Percentiles rank a stretch among this genome's conserved stretches.
Evolutionary conservation across 208 protist species (phyloP).

Genomic region (Balamuthia mandrillaris): DNA sequence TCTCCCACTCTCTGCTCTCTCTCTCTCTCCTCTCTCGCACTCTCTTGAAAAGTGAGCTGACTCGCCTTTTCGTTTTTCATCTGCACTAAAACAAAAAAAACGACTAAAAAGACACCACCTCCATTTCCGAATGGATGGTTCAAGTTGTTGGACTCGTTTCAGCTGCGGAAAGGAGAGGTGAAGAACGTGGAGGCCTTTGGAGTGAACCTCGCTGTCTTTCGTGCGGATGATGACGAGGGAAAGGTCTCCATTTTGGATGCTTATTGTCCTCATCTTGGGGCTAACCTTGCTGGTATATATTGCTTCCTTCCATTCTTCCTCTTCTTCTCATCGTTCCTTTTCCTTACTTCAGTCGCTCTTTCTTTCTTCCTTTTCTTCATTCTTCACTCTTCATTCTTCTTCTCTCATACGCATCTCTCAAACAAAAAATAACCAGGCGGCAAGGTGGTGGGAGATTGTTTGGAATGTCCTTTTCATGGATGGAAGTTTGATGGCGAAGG

Average conservation of each 20-base stretch:
- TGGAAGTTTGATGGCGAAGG: conserved; percentile 51
- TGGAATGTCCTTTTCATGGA: conserved; percentile 43
- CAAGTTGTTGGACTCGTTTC: background rate
- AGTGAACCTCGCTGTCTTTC: conserved; percentile 13
- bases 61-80: no score
- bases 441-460: conserved; percentile 25
- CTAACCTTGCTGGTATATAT: conserved; percentile 25
- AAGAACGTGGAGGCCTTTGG: conserved; percentile 9
- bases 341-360: background rate
- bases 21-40: background rate
- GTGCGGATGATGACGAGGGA: background rate
- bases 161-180: background rate
- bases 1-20: background rate
- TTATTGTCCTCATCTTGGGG: conserved; percentile 52
- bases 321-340: background rate
- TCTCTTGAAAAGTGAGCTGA: background rate
- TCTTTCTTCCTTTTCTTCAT: no score
- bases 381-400: no score
- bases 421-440: no score
- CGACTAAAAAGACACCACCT: background rate
- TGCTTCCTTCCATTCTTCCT: conserved; percentile 14
- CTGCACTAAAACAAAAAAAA: background rate
- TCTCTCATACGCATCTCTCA: no score
- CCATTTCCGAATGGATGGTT: conserved; percentile 37
- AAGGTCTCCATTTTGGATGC: conserved; percentile 30